phyloP scores from a whole-genome alignment of 2,329 filamentous ascomycete species.

The Nectriaceae sp. region DNA sequence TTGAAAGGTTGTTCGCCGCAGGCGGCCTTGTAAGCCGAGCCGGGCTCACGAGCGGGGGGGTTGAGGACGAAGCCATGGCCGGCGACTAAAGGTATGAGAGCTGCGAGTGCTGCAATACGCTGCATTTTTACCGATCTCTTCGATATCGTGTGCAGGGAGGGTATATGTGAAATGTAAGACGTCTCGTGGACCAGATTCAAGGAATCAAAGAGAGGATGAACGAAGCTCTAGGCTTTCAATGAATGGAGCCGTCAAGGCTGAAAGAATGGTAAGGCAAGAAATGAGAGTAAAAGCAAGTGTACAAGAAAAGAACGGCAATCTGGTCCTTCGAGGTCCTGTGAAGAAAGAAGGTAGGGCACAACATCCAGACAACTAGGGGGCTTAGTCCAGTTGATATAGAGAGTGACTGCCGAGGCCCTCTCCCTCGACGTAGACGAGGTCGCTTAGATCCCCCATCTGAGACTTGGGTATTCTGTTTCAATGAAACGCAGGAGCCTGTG shows the following conservation, averaged over 20 bases:
- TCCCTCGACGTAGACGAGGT: too few species aligned
- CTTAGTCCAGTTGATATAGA: conserved; percentile 26
- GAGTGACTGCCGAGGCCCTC: not conserved
- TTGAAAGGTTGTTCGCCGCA: conserved; percentile 45
- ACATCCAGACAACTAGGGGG: conserved; percentile 1
- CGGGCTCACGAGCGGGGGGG: conserved; percentile 43
- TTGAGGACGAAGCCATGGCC: conserved; percentile 47
- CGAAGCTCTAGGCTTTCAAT: not conserved
- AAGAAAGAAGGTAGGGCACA: conserved; percentile 12
- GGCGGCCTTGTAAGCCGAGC: conserved; percentile 43
- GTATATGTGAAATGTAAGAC: conserved; percentile 10
- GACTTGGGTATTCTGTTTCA: not conserved
- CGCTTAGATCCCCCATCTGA: not conserved
- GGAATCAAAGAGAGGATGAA: conserved; percentile 12
- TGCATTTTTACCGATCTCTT: conserved; percentile 22
- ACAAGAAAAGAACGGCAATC: conserved; percentile 34
- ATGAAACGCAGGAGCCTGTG: not conserved
- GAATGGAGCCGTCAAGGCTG: conserved; percentile 33
- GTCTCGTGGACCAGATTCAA: conserved; percentile 32
- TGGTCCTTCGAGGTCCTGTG: conserved; percentile 34
- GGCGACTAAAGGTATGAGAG: conserved; percentile 34
- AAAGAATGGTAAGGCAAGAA: conserved; percentile 27
- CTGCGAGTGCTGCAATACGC: conserved; percentile 22
- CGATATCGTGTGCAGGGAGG: not conserved
- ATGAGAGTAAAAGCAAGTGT: conserved; percentile 30